phyloP scores from a whole-genome alignment of 2,329 filamentous ascomycete genomes.

The Colletotrichum gloeosporioides region DNA sequence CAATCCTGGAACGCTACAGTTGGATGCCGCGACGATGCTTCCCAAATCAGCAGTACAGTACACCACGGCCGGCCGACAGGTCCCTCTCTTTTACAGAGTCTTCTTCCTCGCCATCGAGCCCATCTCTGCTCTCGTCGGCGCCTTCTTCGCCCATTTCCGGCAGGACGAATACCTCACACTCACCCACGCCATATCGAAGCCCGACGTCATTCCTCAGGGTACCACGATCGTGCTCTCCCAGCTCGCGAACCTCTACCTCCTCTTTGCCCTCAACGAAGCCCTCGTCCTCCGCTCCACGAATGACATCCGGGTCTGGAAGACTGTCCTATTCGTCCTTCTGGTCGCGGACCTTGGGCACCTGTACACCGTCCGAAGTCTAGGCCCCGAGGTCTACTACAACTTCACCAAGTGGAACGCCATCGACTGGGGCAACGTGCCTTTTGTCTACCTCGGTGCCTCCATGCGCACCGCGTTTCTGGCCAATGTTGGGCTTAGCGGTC shows the following conservation, averaged over 20 bases:
- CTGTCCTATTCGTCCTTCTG: constrained; percentile 70
- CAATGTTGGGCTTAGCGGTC: constrained; percentile 55
- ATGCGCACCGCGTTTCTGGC: constrained; percentile 65
- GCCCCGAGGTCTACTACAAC: constrained; percentile 68
- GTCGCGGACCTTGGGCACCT: constrained; percentile 81
- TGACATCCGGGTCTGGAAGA: constrained; percentile 73
- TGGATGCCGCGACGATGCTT: constrained; percentile 11
- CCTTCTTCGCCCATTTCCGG: constrained; percentile 55
- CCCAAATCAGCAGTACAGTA: constrained; percentile 18
- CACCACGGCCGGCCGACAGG: constrained; percentile 40
- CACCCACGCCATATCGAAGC: constrained; percentile 61
- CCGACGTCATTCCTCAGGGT: constrained; percentile 56
- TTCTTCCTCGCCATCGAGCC: constrained; percentile 81
- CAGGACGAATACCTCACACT: constrained; percentile 66
- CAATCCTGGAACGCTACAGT: neutral
- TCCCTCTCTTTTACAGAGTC: constrained; percentile 68
- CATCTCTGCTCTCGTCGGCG: constrained; percentile 56
- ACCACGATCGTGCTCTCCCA: constrained; percentile 75
- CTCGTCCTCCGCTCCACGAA: constrained; percentile 73
- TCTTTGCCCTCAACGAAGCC: constrained; percentile 80
- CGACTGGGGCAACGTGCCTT: constrained; percentile 71
- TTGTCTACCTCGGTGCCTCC: constrained; percentile 70
- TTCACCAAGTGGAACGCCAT: constrained; percentile 69
- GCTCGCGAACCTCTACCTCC: constrained; percentile 78
- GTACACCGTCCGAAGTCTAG: constrained; percentile 67